Evolutionary conservation across 2,329 filamentous ascomycete genomes (phyloP).

Genomic region (Fusarium metavorans): DNA sequence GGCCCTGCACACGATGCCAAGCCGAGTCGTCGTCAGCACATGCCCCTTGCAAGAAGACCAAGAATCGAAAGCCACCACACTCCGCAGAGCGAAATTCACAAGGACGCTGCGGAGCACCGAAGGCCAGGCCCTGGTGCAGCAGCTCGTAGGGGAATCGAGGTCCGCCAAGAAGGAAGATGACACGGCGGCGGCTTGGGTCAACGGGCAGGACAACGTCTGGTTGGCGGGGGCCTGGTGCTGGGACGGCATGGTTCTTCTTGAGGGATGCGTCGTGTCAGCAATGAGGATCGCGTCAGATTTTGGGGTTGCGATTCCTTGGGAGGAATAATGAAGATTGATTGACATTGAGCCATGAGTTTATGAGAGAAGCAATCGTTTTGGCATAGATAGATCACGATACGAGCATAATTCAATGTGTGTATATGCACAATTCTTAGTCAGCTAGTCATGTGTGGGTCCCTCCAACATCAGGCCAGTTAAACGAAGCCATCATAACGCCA

Average conservation of each 20-base stretch:
- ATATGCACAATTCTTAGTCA: slow-evolving; percentile 2
- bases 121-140: slow-evolving; percentile 61
- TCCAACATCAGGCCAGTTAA: not conserved
- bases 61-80: slow-evolving; percentile 50
- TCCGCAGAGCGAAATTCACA: slow-evolving; percentile 63
- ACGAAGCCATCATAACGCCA: not conserved
- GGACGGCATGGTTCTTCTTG: slow-evolving; percentile 73
- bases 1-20: slow-evolving; percentile 63
- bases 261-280: slow-evolving; percentile 71
- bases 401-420: slow-evolving; percentile 1
- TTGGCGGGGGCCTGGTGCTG: slow-evolving; percentile 72
- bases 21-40: slow-evolving; percentile 65
- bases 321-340: slow-evolving; percentile 13
- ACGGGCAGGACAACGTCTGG: slow-evolving; percentile 66
- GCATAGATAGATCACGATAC: not conserved
- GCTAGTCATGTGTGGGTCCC: slow-evolving; percentile 9
- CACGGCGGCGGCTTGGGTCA: slow-evolving; percentile 58
- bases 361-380: not conserved
- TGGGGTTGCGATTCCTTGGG: slow-evolving; percentile 58
- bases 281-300: slow-evolving; percentile 66
- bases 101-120: slow-evolving; percentile 63
- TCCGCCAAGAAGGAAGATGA: slow-evolving; percentile 16
- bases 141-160: slow-evolving; percentile 52
- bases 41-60: slow-evolving; percentile 56
- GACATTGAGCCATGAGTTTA: not conserved